A percentile compares a stretch with the other conserved stretches of the same genome.
phyloP scores from a whole-genome alignment of 176 grass and related monocot genomes.

The Dendrocalamus sinicus region DNA sequence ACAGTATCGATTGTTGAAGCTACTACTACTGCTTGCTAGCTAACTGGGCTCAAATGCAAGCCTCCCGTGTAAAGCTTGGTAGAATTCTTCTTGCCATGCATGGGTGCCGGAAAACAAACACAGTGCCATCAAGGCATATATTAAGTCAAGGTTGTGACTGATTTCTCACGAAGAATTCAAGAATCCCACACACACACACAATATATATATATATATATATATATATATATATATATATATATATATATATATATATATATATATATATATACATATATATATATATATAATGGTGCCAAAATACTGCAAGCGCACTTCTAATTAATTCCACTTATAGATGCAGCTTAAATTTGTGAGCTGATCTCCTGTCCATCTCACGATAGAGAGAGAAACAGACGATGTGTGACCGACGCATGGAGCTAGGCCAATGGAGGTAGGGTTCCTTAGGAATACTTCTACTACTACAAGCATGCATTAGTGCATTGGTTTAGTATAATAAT shows the following conservation, averaged over 20 bases:
- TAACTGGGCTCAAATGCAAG: not conserved
- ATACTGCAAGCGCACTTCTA: no score
- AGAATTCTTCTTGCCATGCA: constrained; percentile 37
- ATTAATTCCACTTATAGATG: not conserved
- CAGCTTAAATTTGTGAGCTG: not conserved
- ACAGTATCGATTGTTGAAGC: not conserved
- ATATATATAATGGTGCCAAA: not conserved
- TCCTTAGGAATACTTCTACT: not conserved
- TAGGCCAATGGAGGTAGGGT: not conserved
- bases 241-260: no score
- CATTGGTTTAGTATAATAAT: not conserved
- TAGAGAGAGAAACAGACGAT: not conserved
- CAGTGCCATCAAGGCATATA: not conserved
- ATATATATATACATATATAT: no score
- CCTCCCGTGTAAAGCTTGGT: not conserved
- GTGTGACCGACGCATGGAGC: no score
- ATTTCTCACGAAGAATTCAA: constrained; percentile 2
- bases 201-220: no score
- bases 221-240: no score
- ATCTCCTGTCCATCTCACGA: not conserved
- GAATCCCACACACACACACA: no score
- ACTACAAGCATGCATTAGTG: not conserved
- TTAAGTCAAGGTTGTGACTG: constrained; percentile 3
- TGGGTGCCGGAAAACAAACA: not conserved
- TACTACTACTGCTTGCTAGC: not conserved